Conservation (phyloP, 345 rosid genomes). For the Gossypium anomalum region DNA sequence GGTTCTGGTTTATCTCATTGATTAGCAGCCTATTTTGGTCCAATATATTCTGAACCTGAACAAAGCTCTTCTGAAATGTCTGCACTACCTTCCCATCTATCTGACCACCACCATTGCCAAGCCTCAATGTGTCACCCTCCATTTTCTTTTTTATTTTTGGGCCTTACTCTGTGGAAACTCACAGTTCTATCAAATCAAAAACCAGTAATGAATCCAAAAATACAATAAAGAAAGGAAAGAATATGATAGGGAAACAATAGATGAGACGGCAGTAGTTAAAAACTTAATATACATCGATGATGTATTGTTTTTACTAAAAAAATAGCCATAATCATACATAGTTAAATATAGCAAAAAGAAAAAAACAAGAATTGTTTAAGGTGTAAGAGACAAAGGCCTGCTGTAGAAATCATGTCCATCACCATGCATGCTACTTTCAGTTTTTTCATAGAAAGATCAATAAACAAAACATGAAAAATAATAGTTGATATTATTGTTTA, state of each 20-base stretch:
- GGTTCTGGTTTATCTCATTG: conserved; percentile 74
- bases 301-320: conserved; percentile 1
- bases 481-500: conserved; percentile 3
- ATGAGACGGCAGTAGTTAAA: conserved; percentile 18
- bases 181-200: conserved; percentile 23
- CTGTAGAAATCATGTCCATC: conserved; percentile 33
- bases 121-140: conserved; percentile 59
- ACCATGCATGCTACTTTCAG: conserved; percentile 21
- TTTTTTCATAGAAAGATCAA: conserved; percentile 5
- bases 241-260: conserved; percentile 10
- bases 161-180: conserved; percentile 1
- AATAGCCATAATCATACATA: conserved; percentile 9
- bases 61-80: conserved; percentile 69
- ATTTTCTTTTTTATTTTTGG: conserved; percentile 19
- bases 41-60: conserved; percentile 58
- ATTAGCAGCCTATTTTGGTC: conserved; percentile 69
- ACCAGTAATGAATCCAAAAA: conserved; percentile 23
- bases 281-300: neutral
- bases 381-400: conserved; percentile 23
- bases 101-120: conserved; percentile 41
- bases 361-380: no score
- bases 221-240: neutral
- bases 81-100: conserved; percentile 57
- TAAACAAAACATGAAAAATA: conserved; percentile 16
- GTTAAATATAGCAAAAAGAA: no score